These are phyloP conservation scores for Curvularia verruculosa DNA, from an alignment of 2,329 filamentous ascomycete species.

Conservation along the genomic window DNA sequence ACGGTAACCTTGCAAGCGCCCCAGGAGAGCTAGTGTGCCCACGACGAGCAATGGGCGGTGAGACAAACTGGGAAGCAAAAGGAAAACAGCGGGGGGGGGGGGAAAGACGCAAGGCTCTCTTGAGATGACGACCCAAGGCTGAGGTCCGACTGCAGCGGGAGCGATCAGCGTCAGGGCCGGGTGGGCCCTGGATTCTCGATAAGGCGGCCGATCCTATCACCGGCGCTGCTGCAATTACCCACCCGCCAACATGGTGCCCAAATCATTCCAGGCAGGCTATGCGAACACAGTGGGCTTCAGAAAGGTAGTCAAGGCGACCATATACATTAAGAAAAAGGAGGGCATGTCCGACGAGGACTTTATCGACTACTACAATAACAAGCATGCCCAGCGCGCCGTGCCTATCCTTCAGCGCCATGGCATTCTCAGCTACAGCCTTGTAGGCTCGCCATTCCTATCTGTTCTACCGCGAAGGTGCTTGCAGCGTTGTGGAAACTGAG, in stretches of 20 bases:
- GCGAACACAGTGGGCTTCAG: conserved; percentile 53
- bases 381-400: conserved; percentile 53
- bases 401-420: conserved; percentile 53
- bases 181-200: conserved; percentile 12
- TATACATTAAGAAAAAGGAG: conserved; percentile 55
- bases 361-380: conserved; percentile 54
- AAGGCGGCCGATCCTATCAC: conserved; percentile 7
- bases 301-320: conserved; percentile 55
- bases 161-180: conserved; percentile 12
- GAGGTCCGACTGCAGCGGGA: conserved; percentile 19
- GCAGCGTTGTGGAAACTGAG: conserved; percentile 9
- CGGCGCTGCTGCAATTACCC: conserved; percentile 8
- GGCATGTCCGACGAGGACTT: conserved; percentile 54
- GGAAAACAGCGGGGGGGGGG: conserved; percentile 17
- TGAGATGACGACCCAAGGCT: conserved; percentile 3
- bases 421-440: conserved; percentile 54
- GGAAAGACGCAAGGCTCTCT: conserved; percentile 8
- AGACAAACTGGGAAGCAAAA: conserved; percentile 14
- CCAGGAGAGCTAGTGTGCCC: conserved; percentile 4
- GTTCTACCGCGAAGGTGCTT: background rate
- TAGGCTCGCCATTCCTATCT: conserved; percentile 29
- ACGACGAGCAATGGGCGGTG: conserved; percentile 27
- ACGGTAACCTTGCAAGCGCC: conserved; percentile 11
- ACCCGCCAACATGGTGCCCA: conserved; percentile 48
- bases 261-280: conserved; percentile 55